Conservation (phyloP, 495 filamentous ascomycete species). For the Penicillium steckii region DNA sequence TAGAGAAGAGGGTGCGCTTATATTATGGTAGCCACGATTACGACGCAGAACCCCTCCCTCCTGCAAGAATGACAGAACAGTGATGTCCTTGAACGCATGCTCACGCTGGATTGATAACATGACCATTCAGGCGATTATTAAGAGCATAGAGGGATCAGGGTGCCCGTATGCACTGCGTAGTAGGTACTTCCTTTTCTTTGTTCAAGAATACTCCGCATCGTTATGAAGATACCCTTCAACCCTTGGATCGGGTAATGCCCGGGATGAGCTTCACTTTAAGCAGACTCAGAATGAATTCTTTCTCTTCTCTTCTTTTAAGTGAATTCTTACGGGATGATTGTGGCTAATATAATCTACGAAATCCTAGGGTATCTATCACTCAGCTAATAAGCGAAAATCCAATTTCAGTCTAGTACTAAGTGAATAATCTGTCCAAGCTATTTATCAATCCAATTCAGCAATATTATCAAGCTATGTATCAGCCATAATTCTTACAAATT, state of each 20-base stretch:
- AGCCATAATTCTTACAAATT: background rate
- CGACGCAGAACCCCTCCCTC: no score
- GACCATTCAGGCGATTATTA: no score
- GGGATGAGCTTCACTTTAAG: slow-evolving; percentile 16
- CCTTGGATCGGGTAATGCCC: slow-evolving; percentile 8
- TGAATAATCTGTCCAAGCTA: no score
- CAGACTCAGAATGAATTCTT: slow-evolving; percentile 23
- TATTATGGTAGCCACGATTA: no score
- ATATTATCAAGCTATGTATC: background rate
- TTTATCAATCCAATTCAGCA: background rate
- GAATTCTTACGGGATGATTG: background rate
- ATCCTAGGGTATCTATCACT: no score
- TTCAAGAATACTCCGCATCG: no score
- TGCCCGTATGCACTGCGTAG: background rate
- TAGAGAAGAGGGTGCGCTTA: no score
- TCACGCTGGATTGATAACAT: no score
- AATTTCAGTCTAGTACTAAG: no score
- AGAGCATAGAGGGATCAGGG: background rate
- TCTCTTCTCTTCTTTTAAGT: background rate
- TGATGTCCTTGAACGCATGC: no score
- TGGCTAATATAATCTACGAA: background rate
- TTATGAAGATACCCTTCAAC: slow-evolving; percentile 22
- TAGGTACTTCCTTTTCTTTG: background rate
- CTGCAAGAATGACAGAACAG: no score
- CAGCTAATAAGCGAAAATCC: no score